phyloP scores from a whole-genome alignment of 1,139 yeast species.

The Hemisphaericaspora xylanilytica region DNA sequence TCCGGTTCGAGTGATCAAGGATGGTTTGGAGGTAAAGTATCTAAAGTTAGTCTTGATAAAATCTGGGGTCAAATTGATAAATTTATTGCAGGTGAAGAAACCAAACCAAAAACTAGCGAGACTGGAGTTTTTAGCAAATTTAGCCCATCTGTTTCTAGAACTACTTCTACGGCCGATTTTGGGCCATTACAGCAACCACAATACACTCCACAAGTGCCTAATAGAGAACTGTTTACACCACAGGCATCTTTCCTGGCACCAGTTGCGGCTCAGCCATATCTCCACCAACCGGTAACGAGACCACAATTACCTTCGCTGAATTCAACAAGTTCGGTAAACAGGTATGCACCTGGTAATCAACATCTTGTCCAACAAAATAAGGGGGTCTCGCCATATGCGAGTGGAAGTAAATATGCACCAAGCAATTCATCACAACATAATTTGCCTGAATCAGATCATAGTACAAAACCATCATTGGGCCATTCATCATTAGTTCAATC shows the following conservation, averaged over 20 bases:
- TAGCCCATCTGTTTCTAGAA: constrained; percentile 61
- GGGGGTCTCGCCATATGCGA: constrained; percentile 1
- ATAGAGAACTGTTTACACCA: constrained; percentile 5
- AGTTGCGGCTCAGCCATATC: background rate
- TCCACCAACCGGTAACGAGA: background rate
- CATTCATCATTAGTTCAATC: constrained; percentile 10
- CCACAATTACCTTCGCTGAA: constrained; percentile 17
- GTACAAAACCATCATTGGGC: background rate
- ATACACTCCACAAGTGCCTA: background rate
- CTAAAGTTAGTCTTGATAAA: constrained; percentile 77
- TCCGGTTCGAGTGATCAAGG: constrained; percentile 42
- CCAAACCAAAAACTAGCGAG: constrained; percentile 31
- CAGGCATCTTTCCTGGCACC: background rate
- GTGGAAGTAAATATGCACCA: constrained; percentile 25
- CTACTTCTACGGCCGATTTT: constrained; percentile 48
- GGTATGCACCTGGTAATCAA: constrained; percentile 18
- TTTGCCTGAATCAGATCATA: constrained; percentile 10
- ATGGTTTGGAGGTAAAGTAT: constrained; percentile 63
- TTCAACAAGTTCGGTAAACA: constrained; percentile 18
- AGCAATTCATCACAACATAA: constrained; percentile 26
- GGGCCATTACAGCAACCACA: constrained; percentile 18
- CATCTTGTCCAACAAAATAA: constrained; percentile 1
- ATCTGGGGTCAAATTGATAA: constrained; percentile 89
- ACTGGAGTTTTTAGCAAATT: constrained; percentile 71
- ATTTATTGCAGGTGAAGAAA: constrained; percentile 87